These are phyloP conservation scores for Rhododendron griersonianum DNA, from an alignment of 148 eudicot genomes.

Conservation along the genomic window DNA sequence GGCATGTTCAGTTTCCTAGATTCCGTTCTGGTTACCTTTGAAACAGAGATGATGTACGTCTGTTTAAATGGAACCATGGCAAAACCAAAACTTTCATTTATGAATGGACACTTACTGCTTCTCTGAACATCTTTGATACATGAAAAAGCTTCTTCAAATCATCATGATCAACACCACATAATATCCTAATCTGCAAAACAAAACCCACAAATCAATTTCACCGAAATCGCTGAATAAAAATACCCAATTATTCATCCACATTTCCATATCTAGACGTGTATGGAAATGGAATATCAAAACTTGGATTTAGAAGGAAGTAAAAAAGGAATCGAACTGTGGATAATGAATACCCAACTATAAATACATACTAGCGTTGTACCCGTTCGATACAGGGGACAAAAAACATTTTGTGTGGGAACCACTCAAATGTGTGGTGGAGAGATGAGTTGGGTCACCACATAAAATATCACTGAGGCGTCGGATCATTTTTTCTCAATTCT, in stretches of 20 bases:
- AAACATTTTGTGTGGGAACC: too few species aligned
- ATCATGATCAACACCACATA: slow-evolving; percentile 77
- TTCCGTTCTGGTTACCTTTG: slow-evolving; percentile 43
- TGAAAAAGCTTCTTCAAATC: slow-evolving; percentile 62
- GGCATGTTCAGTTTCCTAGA: not conserved
- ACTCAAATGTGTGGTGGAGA: too few species aligned
- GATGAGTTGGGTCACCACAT: too few species aligned
- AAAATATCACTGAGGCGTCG: too few species aligned
- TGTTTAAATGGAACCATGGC: slow-evolving; percentile 63
- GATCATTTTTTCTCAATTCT: too few species aligned
- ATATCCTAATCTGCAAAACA: slow-evolving; percentile 51
- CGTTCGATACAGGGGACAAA: too few species aligned
- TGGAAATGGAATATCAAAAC: not conserved
- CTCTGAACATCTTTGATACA: slow-evolving; percentile 58
- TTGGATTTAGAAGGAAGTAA: not conserved
- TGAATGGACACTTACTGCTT: slow-evolving; percentile 44
- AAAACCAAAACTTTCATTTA: not conserved
- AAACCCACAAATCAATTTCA: not conserved
- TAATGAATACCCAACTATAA: not conserved
- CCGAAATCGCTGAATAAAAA: not conserved
- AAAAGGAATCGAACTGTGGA: not conserved
- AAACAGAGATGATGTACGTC: slow-evolving; percentile 33
- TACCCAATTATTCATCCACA: not conserved
- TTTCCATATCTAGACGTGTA: not conserved
- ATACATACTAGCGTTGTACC: not conserved